phyloP scores from a whole-genome alignment of 768 basidiomycete species.

The Agrocybe praecox region DNA sequence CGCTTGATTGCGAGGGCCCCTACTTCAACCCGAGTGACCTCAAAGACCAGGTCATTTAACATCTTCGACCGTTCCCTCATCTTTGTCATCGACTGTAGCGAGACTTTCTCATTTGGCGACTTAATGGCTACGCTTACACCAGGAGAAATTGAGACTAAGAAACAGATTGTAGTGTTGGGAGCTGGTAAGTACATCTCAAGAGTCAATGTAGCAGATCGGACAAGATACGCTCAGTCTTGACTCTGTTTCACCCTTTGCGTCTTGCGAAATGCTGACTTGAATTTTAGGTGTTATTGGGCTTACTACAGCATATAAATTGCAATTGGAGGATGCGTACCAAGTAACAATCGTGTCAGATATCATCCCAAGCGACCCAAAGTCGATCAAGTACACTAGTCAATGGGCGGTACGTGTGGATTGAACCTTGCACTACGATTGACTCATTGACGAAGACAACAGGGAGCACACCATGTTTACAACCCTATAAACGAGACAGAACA shows the following conservation, averaged over 20 bases:
- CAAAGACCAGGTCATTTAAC: too few relatives aligned
- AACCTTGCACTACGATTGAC: too few relatives aligned
- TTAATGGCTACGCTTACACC: not conserved
- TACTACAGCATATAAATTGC: slow-evolving; percentile 72
- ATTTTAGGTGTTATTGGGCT: slow-evolving; percentile 73
- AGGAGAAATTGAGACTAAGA: slow-evolving; percentile 9
- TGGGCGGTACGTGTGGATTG: slow-evolving; percentile 66
- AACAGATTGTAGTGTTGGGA: slow-evolving; percentile 38
- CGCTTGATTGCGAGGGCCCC: too few relatives aligned
- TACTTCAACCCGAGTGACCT: too few relatives aligned
- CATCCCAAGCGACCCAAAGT: slow-evolving; percentile 72
- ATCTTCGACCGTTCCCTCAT: not conserved
- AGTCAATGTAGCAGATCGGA: not conserved
- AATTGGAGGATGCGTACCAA: slow-evolving; percentile 59
- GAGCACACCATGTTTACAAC: slow-evolving; percentile 76
- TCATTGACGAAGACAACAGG: slow-evolving; percentile 41
- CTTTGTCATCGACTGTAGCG: not conserved
- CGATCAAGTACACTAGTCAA: slow-evolving; percentile 75
- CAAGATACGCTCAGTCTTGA: not conserved
- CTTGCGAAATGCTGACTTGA: not conserved
- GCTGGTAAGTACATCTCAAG: slow-evolving; percentile 30
- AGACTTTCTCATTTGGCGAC: not conserved
- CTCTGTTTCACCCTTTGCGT: not conserved
- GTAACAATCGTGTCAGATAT: slow-evolving; percentile 75
- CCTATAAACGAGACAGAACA: slow-evolving; percentile 53